Percentiles rank a stretch among this genome's conserved stretches.
Evolutionary conservation across 495 filamentous ascomycete species (phyloP).

Genomic region (Xylaria venustula): DNA sequence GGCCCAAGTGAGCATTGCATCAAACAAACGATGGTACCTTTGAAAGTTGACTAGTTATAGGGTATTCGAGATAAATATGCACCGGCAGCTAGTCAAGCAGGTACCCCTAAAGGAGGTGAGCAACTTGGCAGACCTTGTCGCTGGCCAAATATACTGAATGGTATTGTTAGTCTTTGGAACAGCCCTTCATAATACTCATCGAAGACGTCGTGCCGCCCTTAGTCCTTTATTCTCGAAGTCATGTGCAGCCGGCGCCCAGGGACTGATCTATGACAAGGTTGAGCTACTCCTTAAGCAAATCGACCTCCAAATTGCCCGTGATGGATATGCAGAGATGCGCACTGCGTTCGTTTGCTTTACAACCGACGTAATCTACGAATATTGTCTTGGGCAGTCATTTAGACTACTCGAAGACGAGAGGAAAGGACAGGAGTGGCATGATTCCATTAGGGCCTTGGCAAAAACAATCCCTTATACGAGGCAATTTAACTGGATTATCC

Average conservation of each 20-base stretch:
- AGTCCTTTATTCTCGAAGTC: conserved; percentile 11
- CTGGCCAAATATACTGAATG: neutral
- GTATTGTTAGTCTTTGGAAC: conserved; percentile 7
- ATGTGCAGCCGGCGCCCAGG: neutral
- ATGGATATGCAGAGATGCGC: conserved; percentile 5
- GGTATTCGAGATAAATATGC: conserved; percentile 8
- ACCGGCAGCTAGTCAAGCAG: neutral
- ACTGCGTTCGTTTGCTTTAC: neutral
- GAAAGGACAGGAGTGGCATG: neutral
- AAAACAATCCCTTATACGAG: conserved; percentile 1
- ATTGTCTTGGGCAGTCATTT: neutral
- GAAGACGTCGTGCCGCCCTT: conserved; percentile 5
- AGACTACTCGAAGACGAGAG: neutral
- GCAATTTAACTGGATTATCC: conserved; percentile 10
- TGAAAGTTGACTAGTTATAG: neutral
- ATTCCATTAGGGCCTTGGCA: neutral
- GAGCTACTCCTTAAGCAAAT: neutral
- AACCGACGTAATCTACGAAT: neutral
- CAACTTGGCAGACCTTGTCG: neutral
- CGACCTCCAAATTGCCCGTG: neutral
- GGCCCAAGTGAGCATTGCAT: neutral
- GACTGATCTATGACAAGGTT: conserved; percentile 3
- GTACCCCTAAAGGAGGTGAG: conserved; percentile 2
- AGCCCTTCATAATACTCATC: neutral
- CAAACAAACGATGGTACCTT: neutral